phyloP scores from a whole-genome alignment of 352 stramenopile species.

The Globisporangium megalacanthum region DNA sequence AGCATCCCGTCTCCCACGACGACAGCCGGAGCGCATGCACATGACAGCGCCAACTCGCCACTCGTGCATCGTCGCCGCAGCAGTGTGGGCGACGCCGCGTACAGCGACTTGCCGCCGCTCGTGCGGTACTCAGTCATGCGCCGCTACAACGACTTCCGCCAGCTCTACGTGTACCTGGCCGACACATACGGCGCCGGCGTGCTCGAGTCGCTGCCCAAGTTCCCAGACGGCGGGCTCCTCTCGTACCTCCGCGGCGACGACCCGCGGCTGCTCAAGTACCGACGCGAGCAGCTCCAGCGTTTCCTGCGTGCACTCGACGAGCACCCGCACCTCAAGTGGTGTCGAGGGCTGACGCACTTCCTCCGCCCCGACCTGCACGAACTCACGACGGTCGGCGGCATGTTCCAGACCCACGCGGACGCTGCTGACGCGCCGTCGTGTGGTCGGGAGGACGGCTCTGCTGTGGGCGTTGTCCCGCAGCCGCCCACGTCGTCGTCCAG shows the following conservation, averaged over 20 bases:
- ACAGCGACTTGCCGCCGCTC: constrained; percentile 50
- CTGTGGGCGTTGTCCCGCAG: constrained; percentile 1
- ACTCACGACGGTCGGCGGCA: constrained; percentile 29
- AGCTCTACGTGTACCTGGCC: constrained; percentile 52
- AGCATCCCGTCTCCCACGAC: constrained; percentile 12
- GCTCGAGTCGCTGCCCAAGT: constrained; percentile 46
- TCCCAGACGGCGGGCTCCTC: constrained; percentile 62
- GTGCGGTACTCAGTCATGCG: constrained; percentile 79
- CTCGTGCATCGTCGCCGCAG: constrained; percentile 5
- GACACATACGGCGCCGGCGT: constrained; percentile 38
- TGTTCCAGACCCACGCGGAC: constrained; percentile 21
- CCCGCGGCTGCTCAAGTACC: constrained; percentile 59
- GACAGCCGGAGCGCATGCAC: neutral
- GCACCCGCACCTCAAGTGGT: constrained; percentile 52
- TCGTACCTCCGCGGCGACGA: constrained; percentile 74
- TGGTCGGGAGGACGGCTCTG: constrained; percentile 14
- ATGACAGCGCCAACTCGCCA: constrained; percentile 5
- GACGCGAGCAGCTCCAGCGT: constrained; percentile 51
- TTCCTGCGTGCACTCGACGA: constrained; percentile 62
- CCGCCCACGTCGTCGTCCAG: constrained; percentile 29
- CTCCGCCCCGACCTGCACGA: constrained; percentile 51
- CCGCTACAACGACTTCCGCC: constrained; percentile 74
- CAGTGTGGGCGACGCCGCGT: constrained; percentile 10
- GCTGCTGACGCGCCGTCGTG: constrained; percentile 20
- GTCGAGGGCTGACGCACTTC: constrained; percentile 51